Evolutionary conservation across 2,329 filamentous ascomycete genomes (phyloP).

Genomic region (Coleophoma eucalyptorum): DNA sequence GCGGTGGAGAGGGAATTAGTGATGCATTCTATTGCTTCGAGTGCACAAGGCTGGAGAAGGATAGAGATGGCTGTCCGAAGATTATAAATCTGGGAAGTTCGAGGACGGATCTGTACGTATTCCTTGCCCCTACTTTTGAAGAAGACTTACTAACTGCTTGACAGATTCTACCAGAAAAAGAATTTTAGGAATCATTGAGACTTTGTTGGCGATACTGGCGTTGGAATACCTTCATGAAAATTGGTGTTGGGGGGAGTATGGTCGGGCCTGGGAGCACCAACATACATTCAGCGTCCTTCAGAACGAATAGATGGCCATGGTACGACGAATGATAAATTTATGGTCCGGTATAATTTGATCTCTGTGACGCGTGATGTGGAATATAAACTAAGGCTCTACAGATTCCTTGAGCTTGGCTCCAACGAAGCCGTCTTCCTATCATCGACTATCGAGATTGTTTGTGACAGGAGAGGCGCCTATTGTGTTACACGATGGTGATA

Average conservation of each 20-base stretch:
- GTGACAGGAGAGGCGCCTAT: too few relatives aligned
- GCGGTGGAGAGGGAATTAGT: conserved; percentile 94
- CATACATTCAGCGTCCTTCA: too few relatives aligned
- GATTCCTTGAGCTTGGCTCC: too few relatives aligned
- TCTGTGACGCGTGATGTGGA: too few relatives aligned
- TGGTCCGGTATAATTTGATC: too few relatives aligned
- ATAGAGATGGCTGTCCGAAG: conserved; percentile 96
- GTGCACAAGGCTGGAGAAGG: conserved; percentile 94
- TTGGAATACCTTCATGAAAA: conserved; percentile 9
- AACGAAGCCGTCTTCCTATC: too few relatives aligned
- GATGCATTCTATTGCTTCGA: conserved; percentile 99
- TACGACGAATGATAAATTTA: too few relatives aligned
- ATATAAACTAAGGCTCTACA: too few relatives aligned
- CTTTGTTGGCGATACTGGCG: background rate
- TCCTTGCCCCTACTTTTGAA: background rate
- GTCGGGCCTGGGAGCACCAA: too few relatives aligned
- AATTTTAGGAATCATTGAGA: conserved; percentile 55
- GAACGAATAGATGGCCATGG: too few relatives aligned
- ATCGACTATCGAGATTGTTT: too few relatives aligned
- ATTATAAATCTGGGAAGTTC: conserved; percentile 98
- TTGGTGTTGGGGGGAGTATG: conserved; percentile 5
- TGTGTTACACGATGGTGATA: too few relatives aligned
- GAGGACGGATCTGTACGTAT: conserved; percentile 72
- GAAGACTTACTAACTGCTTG: conserved; percentile 3
- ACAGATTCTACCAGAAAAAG: conserved; percentile 53